Conservation (phyloP, 345 rosid species). For the Brassica incana region DNA sequence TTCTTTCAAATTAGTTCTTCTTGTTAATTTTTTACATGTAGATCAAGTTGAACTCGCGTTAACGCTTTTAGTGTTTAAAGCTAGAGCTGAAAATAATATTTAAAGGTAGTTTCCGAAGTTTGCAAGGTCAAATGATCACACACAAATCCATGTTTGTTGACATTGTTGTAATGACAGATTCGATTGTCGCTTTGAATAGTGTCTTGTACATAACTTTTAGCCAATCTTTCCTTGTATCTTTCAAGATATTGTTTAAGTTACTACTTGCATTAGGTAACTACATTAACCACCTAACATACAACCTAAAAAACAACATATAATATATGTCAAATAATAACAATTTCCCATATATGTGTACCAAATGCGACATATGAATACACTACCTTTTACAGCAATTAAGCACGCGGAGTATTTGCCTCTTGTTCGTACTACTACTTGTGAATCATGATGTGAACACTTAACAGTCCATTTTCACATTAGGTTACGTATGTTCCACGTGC, state of each 20-base stretch:
- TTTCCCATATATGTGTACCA: neutral
- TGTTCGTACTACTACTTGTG: slow-evolving; percentile 12
- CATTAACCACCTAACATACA: neutral
- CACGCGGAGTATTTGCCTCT: slow-evolving; percentile 16
- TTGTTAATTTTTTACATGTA: neutral
- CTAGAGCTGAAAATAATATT: neutral
- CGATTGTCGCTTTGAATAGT: neutral
- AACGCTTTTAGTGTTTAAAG: neutral
- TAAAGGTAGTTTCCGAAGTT: neutral
- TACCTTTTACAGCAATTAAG: slow-evolving; percentile 23
- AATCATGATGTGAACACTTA: slow-evolving; percentile 21
- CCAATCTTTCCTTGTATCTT: neutral
- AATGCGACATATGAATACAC: slow-evolving; percentile 8
- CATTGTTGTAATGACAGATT: neutral
- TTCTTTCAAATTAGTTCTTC: neutral
- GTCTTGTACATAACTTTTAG: neutral
- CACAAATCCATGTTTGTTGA: neutral
- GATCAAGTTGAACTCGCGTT: neutral
- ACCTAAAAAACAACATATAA: neutral
- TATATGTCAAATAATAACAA: neutral
- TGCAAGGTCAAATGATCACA: neutral
- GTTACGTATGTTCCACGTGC: slow-evolving; percentile 19
- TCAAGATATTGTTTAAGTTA: slow-evolving; percentile 4
- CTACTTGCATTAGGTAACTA: slow-evolving; percentile 9
- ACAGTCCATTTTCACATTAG: neutral